phyloP scores from a whole-genome alignment of 805 yeast species.

The Ogataea trehalophila region DNA sequence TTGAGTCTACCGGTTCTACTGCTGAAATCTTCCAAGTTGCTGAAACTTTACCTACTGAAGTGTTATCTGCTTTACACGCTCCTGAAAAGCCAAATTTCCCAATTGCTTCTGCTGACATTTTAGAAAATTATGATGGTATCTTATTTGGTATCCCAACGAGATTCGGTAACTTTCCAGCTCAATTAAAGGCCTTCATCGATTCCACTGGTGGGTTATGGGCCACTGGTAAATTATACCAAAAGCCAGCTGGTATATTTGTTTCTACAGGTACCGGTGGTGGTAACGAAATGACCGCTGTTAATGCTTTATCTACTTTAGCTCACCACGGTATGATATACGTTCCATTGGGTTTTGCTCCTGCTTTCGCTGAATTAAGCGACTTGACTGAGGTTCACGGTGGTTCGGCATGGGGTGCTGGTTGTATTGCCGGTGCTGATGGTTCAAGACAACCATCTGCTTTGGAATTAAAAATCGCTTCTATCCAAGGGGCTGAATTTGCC shows the following conservation, averaged over 20 bases:
- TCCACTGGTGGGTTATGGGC: slow-evolving; percentile 81
- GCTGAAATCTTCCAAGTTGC: slow-evolving; percentile 73
- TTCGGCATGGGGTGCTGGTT: slow-evolving; percentile 86
- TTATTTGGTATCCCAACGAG: slow-evolving; percentile 86
- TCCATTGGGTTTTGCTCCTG: slow-evolving; percentile 70
- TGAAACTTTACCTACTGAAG: slow-evolving; percentile 64
- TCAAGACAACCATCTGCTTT: slow-evolving; percentile 60
- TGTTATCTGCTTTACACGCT: slow-evolving; percentile 54
- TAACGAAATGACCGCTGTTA: slow-evolving; percentile 68
- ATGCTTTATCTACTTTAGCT: slow-evolving; percentile 57
- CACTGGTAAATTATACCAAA: slow-evolving; percentile 63
- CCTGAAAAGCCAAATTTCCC: slow-evolving; percentile 63
- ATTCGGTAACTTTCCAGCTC: slow-evolving; percentile 79
- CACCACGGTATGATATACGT: slow-evolving; percentile 81
- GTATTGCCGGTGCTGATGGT: slow-evolving; percentile 74
- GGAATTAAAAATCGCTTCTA: slow-evolving; percentile 59
- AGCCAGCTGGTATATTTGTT: slow-evolving; percentile 70
- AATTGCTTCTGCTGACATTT: slow-evolving; percentile 55
- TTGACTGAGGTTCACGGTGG: slow-evolving; percentile 73
- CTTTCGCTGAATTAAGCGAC: slow-evolving; percentile 50
- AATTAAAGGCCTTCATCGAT: slow-evolving; percentile 74
- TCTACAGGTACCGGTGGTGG: slow-evolving; percentile 84
- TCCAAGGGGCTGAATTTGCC: slow-evolving; percentile 67
- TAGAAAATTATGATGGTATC: slow-evolving; percentile 70
- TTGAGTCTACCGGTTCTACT: slow-evolving; percentile 59